Percentiles rank a stretch among this genome's conserved stretches.
Conservation (phyloP, 805 yeast species). For the Ogataea sp. region DNA sequence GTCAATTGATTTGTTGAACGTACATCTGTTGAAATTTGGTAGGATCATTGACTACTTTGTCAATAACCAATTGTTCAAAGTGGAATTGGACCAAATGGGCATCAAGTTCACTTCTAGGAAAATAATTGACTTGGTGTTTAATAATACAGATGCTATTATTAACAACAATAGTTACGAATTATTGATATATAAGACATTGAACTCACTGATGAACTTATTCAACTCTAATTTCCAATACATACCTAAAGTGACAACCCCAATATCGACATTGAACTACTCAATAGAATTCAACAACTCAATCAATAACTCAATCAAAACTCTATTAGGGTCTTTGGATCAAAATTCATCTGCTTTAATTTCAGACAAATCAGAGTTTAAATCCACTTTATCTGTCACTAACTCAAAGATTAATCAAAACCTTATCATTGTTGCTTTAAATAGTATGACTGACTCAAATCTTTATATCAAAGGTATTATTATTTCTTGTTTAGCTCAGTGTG, state of each 20-base stretch:
- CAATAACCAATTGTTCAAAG: slow-evolving; percentile 38
- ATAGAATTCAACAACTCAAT: slow-evolving; percentile 38
- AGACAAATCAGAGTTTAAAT: not conserved
- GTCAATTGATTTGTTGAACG: too few species aligned
- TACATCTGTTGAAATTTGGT: slow-evolving; percentile 48
- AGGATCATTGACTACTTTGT: slow-evolving; percentile 45
- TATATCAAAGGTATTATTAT: too few species aligned
- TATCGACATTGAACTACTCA: slow-evolving; percentile 47
- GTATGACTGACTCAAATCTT: too few species aligned
- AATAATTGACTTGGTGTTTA: too few species aligned
- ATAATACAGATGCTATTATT: slow-evolving; percentile 15
- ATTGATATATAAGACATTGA: slow-evolving; percentile 1
- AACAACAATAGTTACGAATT: not conserved
- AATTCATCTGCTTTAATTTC: slow-evolving; percentile 31
- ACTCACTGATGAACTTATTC: too few species aligned
- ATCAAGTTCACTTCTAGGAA: too few species aligned
- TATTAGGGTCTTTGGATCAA: slow-evolving; percentile 13
- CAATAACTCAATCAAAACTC: slow-evolving; percentile 27
- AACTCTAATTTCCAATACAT: slow-evolving; percentile 46
- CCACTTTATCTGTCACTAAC: too few species aligned
- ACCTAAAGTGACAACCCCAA: slow-evolving; percentile 58
- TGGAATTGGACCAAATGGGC: slow-evolving; percentile 7
- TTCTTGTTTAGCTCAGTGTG: too few species aligned
- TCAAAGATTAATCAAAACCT: slow-evolving; percentile 19
- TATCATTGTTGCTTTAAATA: slow-evolving; percentile 18